These are phyloP conservation scores for Leucoagaricus sp. DNA, from an alignment of 1,284 basidiomycete species.

Conservation along the genomic window DNA sequence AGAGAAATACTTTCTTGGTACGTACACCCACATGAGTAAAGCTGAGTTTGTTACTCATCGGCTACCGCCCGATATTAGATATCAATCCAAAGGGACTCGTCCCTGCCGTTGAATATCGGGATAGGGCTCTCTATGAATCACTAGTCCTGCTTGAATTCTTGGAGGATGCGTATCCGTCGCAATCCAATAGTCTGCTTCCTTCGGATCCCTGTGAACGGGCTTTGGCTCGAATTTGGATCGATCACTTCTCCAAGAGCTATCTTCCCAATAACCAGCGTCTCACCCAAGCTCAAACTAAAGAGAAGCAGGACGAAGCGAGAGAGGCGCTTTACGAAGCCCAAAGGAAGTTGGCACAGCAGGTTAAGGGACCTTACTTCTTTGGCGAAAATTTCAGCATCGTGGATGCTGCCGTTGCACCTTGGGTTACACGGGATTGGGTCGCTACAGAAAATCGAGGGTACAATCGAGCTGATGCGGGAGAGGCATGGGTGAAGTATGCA, in stretches of 20 bases:
- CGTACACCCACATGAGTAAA: constrained; percentile 14
- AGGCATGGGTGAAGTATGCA: constrained; percentile 49
- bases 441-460: constrained; percentile 54
- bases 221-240: constrained; percentile 52
- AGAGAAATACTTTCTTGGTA: constrained; percentile 59
- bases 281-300: constrained; percentile 51
- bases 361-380: constrained; percentile 62
- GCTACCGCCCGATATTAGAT: constrained; percentile 29
- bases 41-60: neutral
- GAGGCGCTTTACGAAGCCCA: constrained; percentile 48
- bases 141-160: constrained; percentile 62
- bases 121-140: constrained; percentile 61
- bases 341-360: constrained; percentile 44
- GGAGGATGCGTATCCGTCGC: constrained; percentile 55
- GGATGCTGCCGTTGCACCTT: constrained; percentile 62
- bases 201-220: constrained; percentile 52
- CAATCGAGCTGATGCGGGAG: constrained; percentile 42
- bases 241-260: constrained; percentile 52
- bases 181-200: constrained; percentile 48
- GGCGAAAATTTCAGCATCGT: constrained; percentile 58
- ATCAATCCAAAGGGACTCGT: constrained; percentile 74
- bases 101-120: constrained; percentile 59
- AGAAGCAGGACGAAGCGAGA: constrained; percentile 47
- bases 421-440: constrained; percentile 52
- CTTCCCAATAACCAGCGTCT: constrained; percentile 56